Evolutionary conservation across 495 filamentous ascomycete species (phyloP), one percentile per base, ranked within the genome.

Genomic region (Glarea lozoyensis): DNA sequence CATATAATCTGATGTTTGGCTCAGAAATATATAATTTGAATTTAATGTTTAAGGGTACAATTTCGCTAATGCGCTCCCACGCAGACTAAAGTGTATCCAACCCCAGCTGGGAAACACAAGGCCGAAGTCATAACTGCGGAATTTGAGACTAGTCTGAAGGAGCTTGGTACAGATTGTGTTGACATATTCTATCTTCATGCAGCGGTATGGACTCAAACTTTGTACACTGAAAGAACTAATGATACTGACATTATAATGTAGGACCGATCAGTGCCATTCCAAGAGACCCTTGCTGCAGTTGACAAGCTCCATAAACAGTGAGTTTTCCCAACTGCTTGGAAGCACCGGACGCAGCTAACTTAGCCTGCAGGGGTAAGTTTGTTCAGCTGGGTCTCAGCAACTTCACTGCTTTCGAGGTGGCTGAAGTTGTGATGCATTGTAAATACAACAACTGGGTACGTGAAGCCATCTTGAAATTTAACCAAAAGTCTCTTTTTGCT

Each of bases 171-270:
- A 2, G 75, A 92, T 27, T 67, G 65, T 37, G 82, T 94, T 1
- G 88, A 96, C 55, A 84, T 93, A 37, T 82, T 83, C 60, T 94
- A 94, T 48, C 69, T 94, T 6, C 88, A 94, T 60, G 86, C 86
- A 2, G 71, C 88, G 2, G 89, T 94, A 59, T 73, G 85, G 9
- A 71, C 68, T 4, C 10, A 10, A 16, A 20, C 35, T 7, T 10
- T n/a, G 3, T 15, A 16, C 7, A 29, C 55, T 58, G 23, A 10
- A 58, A 41, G 2, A 15, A 7, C 10, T 7, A 10, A 10, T 24
- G 60, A 40, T 16, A 39, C 31, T 34, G 31, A 34, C 17, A 41
- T 9, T 29, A 16, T 10, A 30, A 41, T n/a, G n/a, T 10, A 37
- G 35, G 35, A 37, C 17, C 35, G 35, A 6, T 37, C 35, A 0